phyloP scores from a whole-genome alignment of 305 asterid species.

The Rubia occidens region DNA sequence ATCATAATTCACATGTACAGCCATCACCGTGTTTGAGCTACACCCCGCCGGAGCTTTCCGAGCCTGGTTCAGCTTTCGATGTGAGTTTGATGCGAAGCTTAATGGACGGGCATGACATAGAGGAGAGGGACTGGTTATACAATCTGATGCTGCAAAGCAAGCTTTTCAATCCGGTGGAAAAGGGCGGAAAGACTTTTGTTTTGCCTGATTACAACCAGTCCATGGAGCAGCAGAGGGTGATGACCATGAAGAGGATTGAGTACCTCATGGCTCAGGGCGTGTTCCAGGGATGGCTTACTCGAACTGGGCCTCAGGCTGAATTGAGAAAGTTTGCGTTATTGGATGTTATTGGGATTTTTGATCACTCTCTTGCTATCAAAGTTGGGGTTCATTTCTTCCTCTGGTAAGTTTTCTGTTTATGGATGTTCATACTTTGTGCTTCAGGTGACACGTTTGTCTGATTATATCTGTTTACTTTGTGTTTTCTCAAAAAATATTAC shows the following conservation, averaged over 20 bases:
- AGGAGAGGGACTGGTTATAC: constrained; percentile 74
- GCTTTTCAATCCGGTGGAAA: constrained; percentile 53
- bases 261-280: constrained; percentile 60
- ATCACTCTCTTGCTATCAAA: constrained; percentile 78
- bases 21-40: constrained; percentile 72
- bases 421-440: neutral
- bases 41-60: constrained; percentile 71
- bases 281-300: constrained; percentile 67
- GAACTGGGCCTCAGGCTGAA: constrained; percentile 57
- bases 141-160: constrained; percentile 59
- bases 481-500: no score
- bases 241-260: constrained; percentile 80
- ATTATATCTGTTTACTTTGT: no score
- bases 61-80: constrained; percentile 43
- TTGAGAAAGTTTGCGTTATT: constrained; percentile 65
- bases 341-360: constrained; percentile 62
- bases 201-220: constrained; percentile 79
- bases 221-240: constrained; percentile 94
- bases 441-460: no score
- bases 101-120: constrained; percentile 70
- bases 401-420: constrained; percentile 40
- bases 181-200: constrained; percentile 72
- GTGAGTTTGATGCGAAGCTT: constrained; percentile 54
- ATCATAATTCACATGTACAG: constrained; percentile 13
- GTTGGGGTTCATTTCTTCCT: constrained; percentile 76